phyloP scores from a whole-genome alignment of 495 filamentous ascomycete genomes.

The Trichoderma asperelloides region DNA sequence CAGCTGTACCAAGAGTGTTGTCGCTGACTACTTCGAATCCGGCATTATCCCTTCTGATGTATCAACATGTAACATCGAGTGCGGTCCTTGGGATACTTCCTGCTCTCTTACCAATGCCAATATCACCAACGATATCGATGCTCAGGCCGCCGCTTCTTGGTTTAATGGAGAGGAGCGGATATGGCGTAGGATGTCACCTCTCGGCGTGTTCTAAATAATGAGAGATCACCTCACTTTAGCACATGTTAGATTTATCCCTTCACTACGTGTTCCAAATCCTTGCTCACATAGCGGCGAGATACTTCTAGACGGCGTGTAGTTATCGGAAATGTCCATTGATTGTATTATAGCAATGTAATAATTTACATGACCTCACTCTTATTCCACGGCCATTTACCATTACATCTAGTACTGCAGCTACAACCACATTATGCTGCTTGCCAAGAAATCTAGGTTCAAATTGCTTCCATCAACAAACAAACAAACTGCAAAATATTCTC shows the following conservation, averaged over 20 bases:
- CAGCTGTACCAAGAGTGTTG: slow-evolving; percentile 14
- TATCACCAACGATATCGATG: neutral
- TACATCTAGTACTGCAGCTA: neutral
- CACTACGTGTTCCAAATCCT: neutral
- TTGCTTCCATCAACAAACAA: neutral
- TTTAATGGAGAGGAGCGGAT: neutral
- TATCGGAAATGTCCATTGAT: neutral
- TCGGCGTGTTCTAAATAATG: neutral
- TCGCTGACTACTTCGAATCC: neutral
- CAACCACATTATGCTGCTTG: neutral
- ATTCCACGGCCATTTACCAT: neutral
- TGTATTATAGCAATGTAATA: neutral
- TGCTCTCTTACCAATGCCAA: neutral
- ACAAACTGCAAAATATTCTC: neutral
- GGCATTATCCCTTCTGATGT: neutral
- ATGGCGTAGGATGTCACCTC: neutral
- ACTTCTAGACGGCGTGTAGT: neutral
- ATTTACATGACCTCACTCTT: neutral
- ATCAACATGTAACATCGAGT: neutral
- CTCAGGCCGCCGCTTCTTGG: neutral
- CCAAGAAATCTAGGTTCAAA: slow-evolving; percentile 7
- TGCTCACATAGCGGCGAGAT: neutral
- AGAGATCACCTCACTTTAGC: neutral
- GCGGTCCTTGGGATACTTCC: neutral
- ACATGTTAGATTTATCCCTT: neutral